Evolutionary conservation across 208 protist genomes (phyloP).

Genomic region (Trypanosoma avium): DNA sequence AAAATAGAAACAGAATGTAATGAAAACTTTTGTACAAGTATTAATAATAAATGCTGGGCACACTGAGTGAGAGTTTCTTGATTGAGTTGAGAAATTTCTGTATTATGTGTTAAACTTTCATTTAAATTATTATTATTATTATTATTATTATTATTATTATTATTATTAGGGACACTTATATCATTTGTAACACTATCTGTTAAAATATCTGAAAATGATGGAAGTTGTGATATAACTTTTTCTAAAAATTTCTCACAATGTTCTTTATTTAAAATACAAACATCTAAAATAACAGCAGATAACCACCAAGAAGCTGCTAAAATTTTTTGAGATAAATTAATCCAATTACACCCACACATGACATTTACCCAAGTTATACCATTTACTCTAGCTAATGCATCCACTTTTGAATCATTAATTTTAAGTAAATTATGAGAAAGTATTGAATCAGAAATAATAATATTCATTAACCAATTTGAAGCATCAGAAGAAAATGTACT

Average conservation of each 20-base stretch:
- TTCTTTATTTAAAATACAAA: constrained; percentile 35
- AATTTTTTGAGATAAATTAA: constrained; percentile 24
- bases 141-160: neutral
- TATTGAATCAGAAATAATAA: constrained; percentile 42
- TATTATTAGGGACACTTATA: no score
- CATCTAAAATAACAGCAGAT: constrained; percentile 46
- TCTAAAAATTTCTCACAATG: constrained; percentile 44
- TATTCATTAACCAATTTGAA: constrained; percentile 41
- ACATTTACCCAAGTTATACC: constrained; percentile 51
- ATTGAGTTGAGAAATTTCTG: neutral
- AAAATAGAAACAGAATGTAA: constrained; percentile 34
- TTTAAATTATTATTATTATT: neutral
- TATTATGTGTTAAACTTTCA: no score
- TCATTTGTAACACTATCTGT: no score
- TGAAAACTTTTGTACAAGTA: constrained; percentile 46
- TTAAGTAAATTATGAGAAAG: constrained; percentile 11
- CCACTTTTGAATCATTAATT: constrained; percentile 36
- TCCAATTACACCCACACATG: constrained; percentile 44
- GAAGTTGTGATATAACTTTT: constrained; percentile 47
- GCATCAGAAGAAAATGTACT: constrained; percentile 37
- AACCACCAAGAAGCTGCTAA: constrained; percentile 62
- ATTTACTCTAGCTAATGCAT: constrained; percentile 44
- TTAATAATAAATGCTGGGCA: constrained; percentile 39
- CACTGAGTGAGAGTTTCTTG: constrained; percentile 6
- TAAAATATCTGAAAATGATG: constrained; percentile 22